Evolutionary conservation across 139 green algal genomes (phyloP).

Genomic region (Medakamo hakoo): DNA sequence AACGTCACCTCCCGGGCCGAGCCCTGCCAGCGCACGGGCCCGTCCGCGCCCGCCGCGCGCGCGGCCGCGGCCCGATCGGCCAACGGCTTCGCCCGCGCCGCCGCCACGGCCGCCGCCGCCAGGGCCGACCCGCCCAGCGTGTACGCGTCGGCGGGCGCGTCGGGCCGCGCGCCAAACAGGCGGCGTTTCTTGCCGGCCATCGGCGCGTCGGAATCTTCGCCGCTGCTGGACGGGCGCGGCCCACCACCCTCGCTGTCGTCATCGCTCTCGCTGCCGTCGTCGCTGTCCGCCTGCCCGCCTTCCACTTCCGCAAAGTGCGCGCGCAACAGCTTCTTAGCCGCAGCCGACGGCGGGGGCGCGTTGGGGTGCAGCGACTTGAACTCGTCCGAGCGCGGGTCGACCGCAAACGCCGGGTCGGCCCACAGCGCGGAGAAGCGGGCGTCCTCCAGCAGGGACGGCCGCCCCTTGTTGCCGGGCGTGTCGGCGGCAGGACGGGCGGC

Average conservation of each 20-base stretch:
- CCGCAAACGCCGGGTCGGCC: slow-evolving; percentile 58
- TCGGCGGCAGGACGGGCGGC: slow-evolving; percentile 7
- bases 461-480: not conserved
- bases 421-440: slow-evolving; percentile 61
- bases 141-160: not conserved
- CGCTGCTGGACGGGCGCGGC: not conserved
- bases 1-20: not conserved
- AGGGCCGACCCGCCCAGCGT: not conserved
- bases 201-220: not conserved
- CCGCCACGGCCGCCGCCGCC: no score
- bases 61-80: not conserved
- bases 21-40: not conserved
- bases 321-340: slow-evolving; percentile 25
- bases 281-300: slow-evolving; percentile 1
- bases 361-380: slow-evolving; percentile 81
- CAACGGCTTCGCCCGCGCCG: slow-evolving; percentile 3
- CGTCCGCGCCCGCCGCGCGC: not conserved
- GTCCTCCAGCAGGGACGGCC: slow-evolving; percentile 36
- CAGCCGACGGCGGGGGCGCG: slow-evolving; percentile 7
- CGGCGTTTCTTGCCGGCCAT: not conserved
- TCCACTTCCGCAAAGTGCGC: slow-evolving; percentile 45
- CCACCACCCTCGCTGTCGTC: not conserved
- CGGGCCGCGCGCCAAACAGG: not conserved
- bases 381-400: slow-evolving; percentile 64
- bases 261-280: no score